These are phyloP conservation scores for Phaffia tasmanica DNA, from an alignment of 768 basidiomycete genomes.

Conservation along the genomic window DNA sequence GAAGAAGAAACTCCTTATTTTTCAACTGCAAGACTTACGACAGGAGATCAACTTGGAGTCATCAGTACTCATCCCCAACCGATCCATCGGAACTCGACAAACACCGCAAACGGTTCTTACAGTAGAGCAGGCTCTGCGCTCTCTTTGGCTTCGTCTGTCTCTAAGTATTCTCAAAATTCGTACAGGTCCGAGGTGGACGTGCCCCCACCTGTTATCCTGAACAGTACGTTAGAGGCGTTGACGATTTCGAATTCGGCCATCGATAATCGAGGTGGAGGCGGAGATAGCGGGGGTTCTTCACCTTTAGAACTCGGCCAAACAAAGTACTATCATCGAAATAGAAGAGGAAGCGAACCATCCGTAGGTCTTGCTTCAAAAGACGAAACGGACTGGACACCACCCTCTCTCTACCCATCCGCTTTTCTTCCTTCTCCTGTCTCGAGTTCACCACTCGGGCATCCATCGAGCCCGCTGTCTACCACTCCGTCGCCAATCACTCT, in stretches of 20 bases:
- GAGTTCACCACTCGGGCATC: not conserved
- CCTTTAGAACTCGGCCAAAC: not conserved
- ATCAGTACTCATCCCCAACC: not conserved
- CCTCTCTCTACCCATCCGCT: constrained; percentile 3
- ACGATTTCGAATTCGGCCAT: not conserved
- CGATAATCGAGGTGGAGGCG: not conserved
- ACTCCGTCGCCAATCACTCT: not conserved
- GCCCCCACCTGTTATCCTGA: constrained; percentile 11
- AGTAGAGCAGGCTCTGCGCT: constrained; percentile 12
- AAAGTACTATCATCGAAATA: not conserved
- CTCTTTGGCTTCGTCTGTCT: constrained; percentile 11
- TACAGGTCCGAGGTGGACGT: constrained; percentile 15
- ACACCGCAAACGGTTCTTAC: not conserved
- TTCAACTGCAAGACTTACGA: not conserved
- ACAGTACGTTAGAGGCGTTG: not conserved
- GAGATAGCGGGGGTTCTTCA: not conserved
- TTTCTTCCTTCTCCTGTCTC: not conserved
- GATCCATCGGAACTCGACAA: not conserved
- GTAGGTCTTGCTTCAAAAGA: not conserved
- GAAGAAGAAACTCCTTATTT: constrained; percentile 9
- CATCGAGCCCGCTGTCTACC: constrained; percentile 1
- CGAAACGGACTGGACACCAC: not conserved
- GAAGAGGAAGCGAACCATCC: not conserved
- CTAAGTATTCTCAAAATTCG: constrained; percentile 20
- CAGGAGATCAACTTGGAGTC: not conserved